Evolutionary conservation across 176 grass and related monocot species (phyloP), one percentile per base, ranked within the genome.

Genomic region (Pontederia paniculata): DNA sequence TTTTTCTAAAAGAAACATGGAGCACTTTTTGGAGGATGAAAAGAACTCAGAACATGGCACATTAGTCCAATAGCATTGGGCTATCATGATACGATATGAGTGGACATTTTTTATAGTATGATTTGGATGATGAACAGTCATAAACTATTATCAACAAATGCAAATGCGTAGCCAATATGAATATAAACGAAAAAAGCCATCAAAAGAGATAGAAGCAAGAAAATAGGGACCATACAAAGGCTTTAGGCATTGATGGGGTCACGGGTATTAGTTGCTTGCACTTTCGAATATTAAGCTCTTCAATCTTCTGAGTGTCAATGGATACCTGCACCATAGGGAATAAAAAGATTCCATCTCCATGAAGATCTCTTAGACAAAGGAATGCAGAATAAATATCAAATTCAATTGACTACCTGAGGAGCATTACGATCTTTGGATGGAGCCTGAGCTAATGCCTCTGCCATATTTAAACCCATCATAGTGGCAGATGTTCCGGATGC

Each of bases 221-320:
- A 37, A 37, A 6, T 37, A 37, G 28, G 28, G 28, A 14, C 21
- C 68, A 31, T 72, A 89, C 86, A 59, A 64, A 78, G 63, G 45
- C 54, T 89, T 84, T 89, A 79, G 58, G 80, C 41, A 79, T 56
- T 28, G 78, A 81, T 62, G 81, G 86, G 9, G 81, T 89, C 60
- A 72, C 50, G 50, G 86, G 86, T 73, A 78, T 81, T 46, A 89
- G 60, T 45, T 81, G 63, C 65, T 60, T 80, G 74, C 74, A 77
- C 50, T 84, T 81, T 54, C 68, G 75, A 73, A 78, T 58, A 59
- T 81, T 63, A 62, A 72, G 70, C 62, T 89, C 81, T 55, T 89
- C 86, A 55, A 78, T 81, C 78, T 72, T 89, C 51, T 89, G 81
- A 73, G 81, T 70, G 52, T 89, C 67, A n/a, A 72, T 69, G 43